Evolutionary conservation across 129 eudicot species (phyloP).

Genomic region (Flaveria sonorensis): DNA sequence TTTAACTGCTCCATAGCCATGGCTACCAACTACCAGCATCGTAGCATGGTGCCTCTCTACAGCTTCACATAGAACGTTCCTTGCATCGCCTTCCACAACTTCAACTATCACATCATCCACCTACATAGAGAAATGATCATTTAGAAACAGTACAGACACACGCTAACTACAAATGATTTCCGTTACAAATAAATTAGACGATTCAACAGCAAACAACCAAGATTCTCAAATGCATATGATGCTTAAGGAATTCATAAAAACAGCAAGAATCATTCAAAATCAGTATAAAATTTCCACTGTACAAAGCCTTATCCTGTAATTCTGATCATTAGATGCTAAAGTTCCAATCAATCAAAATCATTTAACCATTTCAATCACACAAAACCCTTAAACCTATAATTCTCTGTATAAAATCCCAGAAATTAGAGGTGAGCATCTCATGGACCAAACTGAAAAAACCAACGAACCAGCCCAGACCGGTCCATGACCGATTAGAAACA

Average conservation of each 20-base stretch:
- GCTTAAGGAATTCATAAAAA: background rate
- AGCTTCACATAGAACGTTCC: slow-evolving; percentile 79
- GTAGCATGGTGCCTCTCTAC: slow-evolving; percentile 83
- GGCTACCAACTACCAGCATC: slow-evolving; percentile 83
- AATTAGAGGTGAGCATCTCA: too few species aligned
- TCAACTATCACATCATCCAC: slow-evolving; percentile 59
- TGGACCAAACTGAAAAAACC: too few species aligned
- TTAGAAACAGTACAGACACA: slow-evolving; percentile 5
- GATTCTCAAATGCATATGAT: background rate
- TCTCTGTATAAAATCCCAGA: background rate
- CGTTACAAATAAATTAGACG: background rate
- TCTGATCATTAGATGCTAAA: slow-evolving; percentile 3
- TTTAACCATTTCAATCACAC: slow-evolving; percentile 1
- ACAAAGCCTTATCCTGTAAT: background rate
- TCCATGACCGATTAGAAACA: too few species aligned
- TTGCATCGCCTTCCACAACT: slow-evolving; percentile 84
- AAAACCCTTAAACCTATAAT: background rate
- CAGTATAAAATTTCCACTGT: background rate
- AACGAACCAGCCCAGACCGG: too few species aligned
- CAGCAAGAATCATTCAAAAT: background rate
- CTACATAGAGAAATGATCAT: slow-evolving; percentile 34
- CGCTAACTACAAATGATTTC: background rate
- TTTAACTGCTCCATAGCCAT: slow-evolving; percentile 88
- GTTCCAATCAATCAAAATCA: background rate
- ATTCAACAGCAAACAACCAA: slow-evolving; percentile 16